Percentiles rank a stretch among this genome's conserved stretches.
Evolutionary conservation across 306 rosid species (phyloP).

Genomic region (Hylodesmum podocarpum): DNA sequence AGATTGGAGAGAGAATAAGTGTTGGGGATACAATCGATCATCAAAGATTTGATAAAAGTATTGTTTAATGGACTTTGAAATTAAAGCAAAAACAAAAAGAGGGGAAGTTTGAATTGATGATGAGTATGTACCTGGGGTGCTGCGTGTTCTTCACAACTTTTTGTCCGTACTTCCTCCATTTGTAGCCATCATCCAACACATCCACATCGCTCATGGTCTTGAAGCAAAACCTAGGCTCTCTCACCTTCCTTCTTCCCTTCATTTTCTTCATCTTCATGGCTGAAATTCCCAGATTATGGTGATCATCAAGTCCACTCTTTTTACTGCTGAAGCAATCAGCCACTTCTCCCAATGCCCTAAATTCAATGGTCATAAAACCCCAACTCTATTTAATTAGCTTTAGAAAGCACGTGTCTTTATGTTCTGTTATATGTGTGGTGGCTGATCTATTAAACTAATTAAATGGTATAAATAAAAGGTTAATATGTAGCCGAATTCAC

Average conservation of each 20-base stretch:
- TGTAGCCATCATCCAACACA: conserved; percentile 98
- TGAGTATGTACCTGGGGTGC: conserved; percentile 77
- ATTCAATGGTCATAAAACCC: background rate
- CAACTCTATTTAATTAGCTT: background rate
- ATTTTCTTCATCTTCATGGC: conserved; percentile 90
- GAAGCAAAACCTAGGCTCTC: conserved; percentile 99
- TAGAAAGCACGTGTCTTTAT: background rate
- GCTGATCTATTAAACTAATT: background rate
- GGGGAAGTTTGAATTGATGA: background rate
- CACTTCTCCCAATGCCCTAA: conserved; percentile 71
- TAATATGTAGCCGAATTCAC: too few species aligned
- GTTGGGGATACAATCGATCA: conserved; percentile 31
- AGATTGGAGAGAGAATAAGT: conserved; percentile 33
- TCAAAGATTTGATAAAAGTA: conserved; percentile 28
- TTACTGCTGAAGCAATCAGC: conserved; percentile 52
- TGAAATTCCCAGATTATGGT: conserved; percentile 58
- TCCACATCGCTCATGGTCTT: conserved; percentile 96
- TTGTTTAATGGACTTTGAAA: conserved; percentile 14
- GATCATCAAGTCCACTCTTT: conserved; percentile 44
- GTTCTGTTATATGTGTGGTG: background rate
- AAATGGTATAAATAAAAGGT: background rate
- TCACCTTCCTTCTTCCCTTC: conserved; percentile 86
- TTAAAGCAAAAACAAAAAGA: conserved; percentile 24
- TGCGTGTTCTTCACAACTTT: conserved; percentile 99
- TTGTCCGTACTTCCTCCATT: conserved; percentile 99